Conservation (phyloP, 2,329 filamentous ascomycete genomes). For the Metarhizium guizhouense region DNA sequence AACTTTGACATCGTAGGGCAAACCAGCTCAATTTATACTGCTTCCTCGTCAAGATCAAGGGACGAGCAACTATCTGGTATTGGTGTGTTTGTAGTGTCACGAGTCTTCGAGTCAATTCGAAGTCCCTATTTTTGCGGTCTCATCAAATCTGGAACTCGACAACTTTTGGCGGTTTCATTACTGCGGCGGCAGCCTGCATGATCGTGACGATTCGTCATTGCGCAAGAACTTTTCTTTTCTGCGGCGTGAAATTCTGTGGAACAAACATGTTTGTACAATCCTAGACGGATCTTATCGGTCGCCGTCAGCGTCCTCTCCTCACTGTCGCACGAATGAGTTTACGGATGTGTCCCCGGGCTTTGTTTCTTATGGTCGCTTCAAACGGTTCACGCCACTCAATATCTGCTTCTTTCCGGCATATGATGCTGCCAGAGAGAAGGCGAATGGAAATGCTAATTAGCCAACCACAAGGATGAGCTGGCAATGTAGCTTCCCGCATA, state of each 20-base stretch:
- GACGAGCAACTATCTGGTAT: neutral
- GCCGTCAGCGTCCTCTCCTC: neutral
- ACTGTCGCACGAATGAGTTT: neutral
- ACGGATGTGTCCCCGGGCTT: neutral
- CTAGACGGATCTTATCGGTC: neutral
- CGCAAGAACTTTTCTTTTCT: neutral
- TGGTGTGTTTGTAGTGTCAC: neutral
- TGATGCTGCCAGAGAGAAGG: neutral
- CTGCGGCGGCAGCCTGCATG: neutral
- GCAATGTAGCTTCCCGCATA: constrained; percentile 4
- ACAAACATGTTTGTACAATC: neutral
- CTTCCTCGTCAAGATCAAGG: neutral
- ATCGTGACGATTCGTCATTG: neutral
- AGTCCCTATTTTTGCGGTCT: neutral
- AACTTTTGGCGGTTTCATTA: neutral
- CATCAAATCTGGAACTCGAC: neutral
- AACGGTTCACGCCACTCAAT: neutral
- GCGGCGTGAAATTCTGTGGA: neutral
- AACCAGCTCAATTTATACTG: neutral
- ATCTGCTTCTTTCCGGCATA: neutral
- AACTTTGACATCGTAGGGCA: neutral
- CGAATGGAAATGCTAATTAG: neutral
- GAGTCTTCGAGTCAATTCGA: neutral
- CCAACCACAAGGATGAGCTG: constrained; percentile 3
- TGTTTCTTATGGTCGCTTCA: neutral